phyloP scores from a whole-genome alignment of 202 grass and related monocot species.

The Bolboschoenoplectus hybrid region DNA sequence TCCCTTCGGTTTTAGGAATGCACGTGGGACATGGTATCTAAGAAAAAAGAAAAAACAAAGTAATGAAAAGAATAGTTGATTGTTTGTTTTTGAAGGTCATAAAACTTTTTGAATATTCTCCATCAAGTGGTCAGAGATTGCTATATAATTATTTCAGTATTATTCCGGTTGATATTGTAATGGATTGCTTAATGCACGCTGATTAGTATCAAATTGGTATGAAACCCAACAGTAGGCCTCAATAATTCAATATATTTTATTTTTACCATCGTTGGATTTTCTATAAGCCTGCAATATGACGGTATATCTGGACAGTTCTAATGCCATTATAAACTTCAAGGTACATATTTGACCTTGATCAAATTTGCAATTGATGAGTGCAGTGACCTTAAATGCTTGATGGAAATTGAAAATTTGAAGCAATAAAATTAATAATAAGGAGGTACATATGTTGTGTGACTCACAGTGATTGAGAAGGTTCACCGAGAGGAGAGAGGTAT shows the following conservation, averaged over 20 bases:
- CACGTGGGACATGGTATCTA: conserved; percentile 61
- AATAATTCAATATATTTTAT: not conserved
- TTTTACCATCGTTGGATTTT: not conserved
- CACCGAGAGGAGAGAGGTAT: conserved; percentile 61
- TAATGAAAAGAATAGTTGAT: not conserved
- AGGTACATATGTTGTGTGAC: not conserved
- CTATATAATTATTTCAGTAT: not conserved
- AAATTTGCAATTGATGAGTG: not conserved
- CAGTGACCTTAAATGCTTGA: not conserved
- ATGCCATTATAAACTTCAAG: not conserved
- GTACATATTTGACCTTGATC: not conserved
- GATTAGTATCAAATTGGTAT: not conserved
- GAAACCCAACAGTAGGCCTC: not conserved
- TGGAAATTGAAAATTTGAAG: not conserved
- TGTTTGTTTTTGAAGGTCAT: not conserved
- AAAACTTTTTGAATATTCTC: not conserved
- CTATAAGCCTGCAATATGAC: not conserved
- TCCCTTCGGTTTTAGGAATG: conserved; percentile 47
- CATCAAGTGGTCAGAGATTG: not conserved
- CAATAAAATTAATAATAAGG: not conserved
- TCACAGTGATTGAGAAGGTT: conserved; percentile 69
- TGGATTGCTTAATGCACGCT: not conserved
- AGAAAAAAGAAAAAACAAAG: not conserved
- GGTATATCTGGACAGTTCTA: not conserved
- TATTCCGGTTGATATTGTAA: not conserved